Conservation (phyloP, 805 yeast genomes). For the Suhomyces sp. region DNA sequence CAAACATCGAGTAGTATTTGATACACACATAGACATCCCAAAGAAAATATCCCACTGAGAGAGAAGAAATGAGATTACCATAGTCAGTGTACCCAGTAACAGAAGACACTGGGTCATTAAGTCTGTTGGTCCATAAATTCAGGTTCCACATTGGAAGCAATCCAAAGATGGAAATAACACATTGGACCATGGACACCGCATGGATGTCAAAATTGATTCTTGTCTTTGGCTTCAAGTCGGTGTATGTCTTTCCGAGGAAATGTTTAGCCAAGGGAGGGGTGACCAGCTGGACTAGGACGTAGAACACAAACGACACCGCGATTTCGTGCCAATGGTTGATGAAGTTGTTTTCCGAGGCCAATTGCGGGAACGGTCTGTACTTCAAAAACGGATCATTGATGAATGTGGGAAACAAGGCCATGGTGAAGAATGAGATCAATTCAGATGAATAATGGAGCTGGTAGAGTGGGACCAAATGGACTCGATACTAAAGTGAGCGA, state of each 20-base stretch:
- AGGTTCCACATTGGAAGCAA: constrained; percentile 68
- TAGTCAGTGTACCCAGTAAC: constrained; percentile 73
- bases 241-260: constrained; percentile 57
- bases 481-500: too few species aligned
- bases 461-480: too few species aligned
- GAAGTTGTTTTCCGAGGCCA: constrained; percentile 30
- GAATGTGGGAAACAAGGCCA: constrained; percentile 22
- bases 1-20: constrained; percentile 64
- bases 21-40: constrained; percentile 85
- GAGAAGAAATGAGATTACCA: constrained; percentile 68
- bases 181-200: constrained; percentile 83
- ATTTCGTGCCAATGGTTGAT: constrained; percentile 77
- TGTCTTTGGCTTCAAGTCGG: constrained; percentile 42
- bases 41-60: constrained; percentile 80
- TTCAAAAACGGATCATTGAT: constrained; percentile 44
- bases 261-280: constrained; percentile 52
- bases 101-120: constrained; percentile 40
- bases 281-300: constrained; percentile 50
- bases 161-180: constrained; percentile 58
- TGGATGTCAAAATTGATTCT: constrained; percentile 85
- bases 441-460: too few species aligned
- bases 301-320: constrained; percentile 56
- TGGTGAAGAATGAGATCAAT: constrained; percentile 5
- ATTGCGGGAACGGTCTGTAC: constrained; percentile 47
- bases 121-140: constrained; percentile 38